phyloP scores from a whole-genome alignment of 1,284 basidiomycete species.

The Entoloma clypeatum region DNA sequence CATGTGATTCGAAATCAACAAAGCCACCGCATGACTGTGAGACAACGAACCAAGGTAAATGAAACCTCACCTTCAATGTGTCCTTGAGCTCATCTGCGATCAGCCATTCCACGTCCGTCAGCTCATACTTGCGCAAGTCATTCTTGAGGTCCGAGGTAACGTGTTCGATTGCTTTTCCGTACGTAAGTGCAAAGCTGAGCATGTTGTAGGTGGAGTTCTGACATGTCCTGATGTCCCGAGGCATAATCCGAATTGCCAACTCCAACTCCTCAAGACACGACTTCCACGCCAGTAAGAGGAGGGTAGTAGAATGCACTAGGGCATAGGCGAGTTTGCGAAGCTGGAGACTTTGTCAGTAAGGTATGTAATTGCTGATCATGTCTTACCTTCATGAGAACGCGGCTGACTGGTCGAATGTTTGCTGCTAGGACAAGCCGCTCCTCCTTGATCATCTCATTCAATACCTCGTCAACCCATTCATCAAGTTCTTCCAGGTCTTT shows the following conservation, averaged over 20 bases:
- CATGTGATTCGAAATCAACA: too few relatives aligned
- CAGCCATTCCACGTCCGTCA: slow-evolving; percentile 17
- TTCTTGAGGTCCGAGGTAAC: slow-evolving; percentile 15
- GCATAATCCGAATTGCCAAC: slow-evolving; percentile 19
- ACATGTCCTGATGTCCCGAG: slow-evolving; percentile 25
- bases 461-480: slow-evolving; percentile 8
- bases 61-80: slow-evolving; percentile 16
- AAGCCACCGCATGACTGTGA: background rate
- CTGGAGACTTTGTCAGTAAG: too few relatives aligned
- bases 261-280: slow-evolving; percentile 10
- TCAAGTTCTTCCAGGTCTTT: slow-evolving; percentile 9
- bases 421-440: slow-evolving; percentile 6
- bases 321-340: slow-evolving; percentile 23
- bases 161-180: slow-evolving; percentile 15
- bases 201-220: slow-evolving; percentile 32
- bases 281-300: slow-evolving; percentile 26
- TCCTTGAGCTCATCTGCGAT: slow-evolving; percentile 21
- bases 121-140: slow-evolving; percentile 13
- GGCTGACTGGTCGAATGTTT: slow-evolving; percentile 5
- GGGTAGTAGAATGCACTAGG: slow-evolving; percentile 27
- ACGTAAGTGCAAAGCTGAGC: slow-evolving; percentile 22
- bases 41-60: background rate
- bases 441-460: slow-evolving; percentile 2
- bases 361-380: background rate
- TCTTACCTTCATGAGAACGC: slow-evolving; percentile 10